Base-by-base conservation (phyloP, 2,329 filamentous ascomycete species). In the Cordyceps pruinosa region DNA sequence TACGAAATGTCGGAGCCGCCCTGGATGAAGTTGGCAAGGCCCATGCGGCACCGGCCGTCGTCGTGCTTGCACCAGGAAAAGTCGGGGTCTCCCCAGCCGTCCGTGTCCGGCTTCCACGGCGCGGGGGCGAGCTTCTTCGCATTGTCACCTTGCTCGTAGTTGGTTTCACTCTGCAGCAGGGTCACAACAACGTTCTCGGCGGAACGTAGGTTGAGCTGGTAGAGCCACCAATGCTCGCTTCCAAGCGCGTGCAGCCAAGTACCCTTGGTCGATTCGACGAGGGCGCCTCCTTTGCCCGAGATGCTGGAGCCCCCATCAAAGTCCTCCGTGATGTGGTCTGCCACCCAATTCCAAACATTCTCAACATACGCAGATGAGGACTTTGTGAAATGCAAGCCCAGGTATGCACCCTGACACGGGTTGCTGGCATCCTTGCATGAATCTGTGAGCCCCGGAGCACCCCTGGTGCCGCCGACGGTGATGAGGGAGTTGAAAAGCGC, bases 171-270 rank as follows among this genome's bases (percentile, higher is more conserved):
- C 67, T 83, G 79, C 58, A 79, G 72, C 66, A 82, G 62, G 7
- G 73, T 74, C 12, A 79, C 70, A 57, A 79, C 71, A 9, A 83
- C 74, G 58, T 81, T 79, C 52, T 70, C 64, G 1, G 80, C 79
- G 30, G 70, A 68, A 35, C 73, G 70, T 53, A 83, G 66, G 61
- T 82, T 80, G 61, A 83, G 77, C 67, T 84, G 79, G 68, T 84
- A 85, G 47, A 84, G 67, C 66, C 77, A 77, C 69, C 76, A 78
- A 65, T 85, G 82, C 68, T 85, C 82, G 51, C 73, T 77, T 2
- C 81, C 77, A 42, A 68, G 53, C 4, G 64, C 66, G 39, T 67
- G 63, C 37, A 84, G 69, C 81, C 81, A 84, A 21, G 75, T 79
- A 3, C 77, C 76, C 9, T 71, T 70, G 15, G 71, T 73, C n/a